Conservation (phyloP, 2,329 filamentous ascomycete species). For the Podosphaera xanthii region DNA sequence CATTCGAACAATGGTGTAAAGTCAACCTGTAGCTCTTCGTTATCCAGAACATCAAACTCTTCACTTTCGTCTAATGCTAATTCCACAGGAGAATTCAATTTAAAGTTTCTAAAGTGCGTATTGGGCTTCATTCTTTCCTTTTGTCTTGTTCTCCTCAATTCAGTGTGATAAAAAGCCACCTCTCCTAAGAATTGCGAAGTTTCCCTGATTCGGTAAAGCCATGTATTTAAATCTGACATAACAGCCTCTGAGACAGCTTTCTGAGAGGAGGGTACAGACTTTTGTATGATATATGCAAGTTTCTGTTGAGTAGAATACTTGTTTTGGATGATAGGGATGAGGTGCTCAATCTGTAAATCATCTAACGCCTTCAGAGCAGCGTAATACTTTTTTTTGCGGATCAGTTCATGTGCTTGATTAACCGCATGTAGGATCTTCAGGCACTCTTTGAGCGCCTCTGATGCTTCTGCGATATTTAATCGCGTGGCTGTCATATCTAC, state of each 20-base stretch:
- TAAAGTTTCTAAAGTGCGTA: constrained; percentile 58
- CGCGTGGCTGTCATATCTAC: constrained; percentile 81
- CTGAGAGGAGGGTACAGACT: constrained; percentile 80
- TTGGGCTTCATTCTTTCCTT: constrained; percentile 61
- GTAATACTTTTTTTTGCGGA: constrained; percentile 88
- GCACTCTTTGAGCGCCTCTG: constrained; percentile 70
- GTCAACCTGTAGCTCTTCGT: constrained; percentile 84
- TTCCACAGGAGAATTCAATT: constrained; percentile 86
- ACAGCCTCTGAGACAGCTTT: constrained; percentile 88
- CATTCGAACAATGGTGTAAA: constrained; percentile 90
- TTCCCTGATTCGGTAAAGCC: constrained; percentile 85
- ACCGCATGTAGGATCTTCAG: constrained; percentile 78
- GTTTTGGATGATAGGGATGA: constrained; percentile 46
- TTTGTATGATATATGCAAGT: constrained; percentile 85
- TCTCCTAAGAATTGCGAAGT: constrained; percentile 91
- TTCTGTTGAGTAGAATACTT: constrained; percentile 89
- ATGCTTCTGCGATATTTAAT: constrained; percentile 88
- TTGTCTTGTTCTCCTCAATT: constrained; percentile 62
- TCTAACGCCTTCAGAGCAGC: constrained; percentile 81
- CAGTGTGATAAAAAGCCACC: constrained; percentile 89
- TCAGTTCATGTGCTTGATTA: constrained; percentile 80
- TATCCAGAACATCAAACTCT: constrained; percentile 86
- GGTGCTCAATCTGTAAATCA: constrained; percentile 85
- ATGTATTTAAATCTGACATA: constrained; percentile 91
- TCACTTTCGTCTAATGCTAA: constrained; percentile 86